phyloP scores from a whole-genome alignment of 176 grass and related monocot species.

The Avena eriantha region DNA sequence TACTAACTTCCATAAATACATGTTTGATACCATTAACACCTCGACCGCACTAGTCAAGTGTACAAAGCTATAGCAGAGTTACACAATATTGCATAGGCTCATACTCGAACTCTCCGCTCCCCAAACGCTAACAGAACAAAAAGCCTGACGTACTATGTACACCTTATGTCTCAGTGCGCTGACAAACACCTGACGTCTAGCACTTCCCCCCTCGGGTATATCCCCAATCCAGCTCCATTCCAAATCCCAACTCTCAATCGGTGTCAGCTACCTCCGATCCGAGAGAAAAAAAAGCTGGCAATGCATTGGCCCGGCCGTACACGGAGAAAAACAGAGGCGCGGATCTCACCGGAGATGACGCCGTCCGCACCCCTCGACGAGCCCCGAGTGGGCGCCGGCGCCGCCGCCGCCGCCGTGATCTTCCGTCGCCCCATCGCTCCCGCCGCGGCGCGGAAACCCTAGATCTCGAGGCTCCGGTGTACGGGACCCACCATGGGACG shows the following conservation, averaged over 20 bases:
- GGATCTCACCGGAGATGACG: slow-evolving; percentile 61
- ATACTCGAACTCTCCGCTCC: background rate
- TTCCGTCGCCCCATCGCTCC: slow-evolving; percentile 53
- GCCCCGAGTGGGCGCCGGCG: slow-evolving; percentile 31
- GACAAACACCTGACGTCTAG: background rate
- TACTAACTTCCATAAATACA: background rate
- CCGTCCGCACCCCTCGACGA: slow-evolving; percentile 25
- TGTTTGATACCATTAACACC: background rate
- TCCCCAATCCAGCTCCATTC: background rate
- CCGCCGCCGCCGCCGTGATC: slow-evolving; percentile 23
- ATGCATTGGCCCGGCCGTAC: background rate
- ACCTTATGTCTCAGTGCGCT: background rate
- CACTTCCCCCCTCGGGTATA: background rate
- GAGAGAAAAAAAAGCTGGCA: background rate
- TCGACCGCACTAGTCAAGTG: background rate
- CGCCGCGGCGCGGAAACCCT: slow-evolving; percentile 49
- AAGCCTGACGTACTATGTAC: background rate
- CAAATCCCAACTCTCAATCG: background rate
- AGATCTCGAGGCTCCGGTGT: slow-evolving; percentile 43
- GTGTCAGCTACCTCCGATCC: slow-evolving; percentile 35
- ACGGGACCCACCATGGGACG: slow-evolving; percentile 34
- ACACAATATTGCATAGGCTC: background rate
- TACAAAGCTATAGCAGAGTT: background rate
- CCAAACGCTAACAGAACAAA: background rate
- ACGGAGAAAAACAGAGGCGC: background rate